Evolutionary conservation across 2,329 filamentous ascomycete genomes (phyloP), one percentile per base, ranked within the genome.

Genomic region (Westerdykella ornata): DNA sequence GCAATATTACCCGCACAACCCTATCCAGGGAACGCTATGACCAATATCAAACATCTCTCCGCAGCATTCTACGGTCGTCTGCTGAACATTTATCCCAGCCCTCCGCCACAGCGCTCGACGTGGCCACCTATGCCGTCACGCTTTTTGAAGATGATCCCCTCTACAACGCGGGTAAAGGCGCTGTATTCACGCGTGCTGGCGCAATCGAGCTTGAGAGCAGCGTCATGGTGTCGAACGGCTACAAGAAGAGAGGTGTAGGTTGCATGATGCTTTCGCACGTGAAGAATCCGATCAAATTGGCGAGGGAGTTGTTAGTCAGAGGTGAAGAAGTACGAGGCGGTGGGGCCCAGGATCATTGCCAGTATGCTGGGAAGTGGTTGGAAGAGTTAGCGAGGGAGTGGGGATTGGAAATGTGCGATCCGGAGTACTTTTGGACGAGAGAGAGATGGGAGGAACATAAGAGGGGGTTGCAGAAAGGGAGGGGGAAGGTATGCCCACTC

Each of bases 161-260:
- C 4, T 94, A 92, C 75, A 95, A 95, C 68, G 81, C 81, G 43
- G 88, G 81, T 6, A 82, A 81, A 54, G 89, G 89, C 39, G 85
- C 88, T 38, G 88, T 94, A 15, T 95, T 94, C 65, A 94, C 87
- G 0, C 79, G 82, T 38, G 81, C 84, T 50, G 89, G 88, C 14
- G 76, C 81, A 47, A 88, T 89, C 62, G 85, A 95, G 68, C 80
- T 94, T 46, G 88, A 95, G 67, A 85, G 86, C 1, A 85, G 81
- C 7, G 78, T 94, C 38, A 94, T 94, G 88, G 84, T 94, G 0
- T 85, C 83, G 2, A 74, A 74, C 19, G 84, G 82, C 0, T 72
- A 73, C 42, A 75, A 79, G 31, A 95, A 94, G 71, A 78, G 86
- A 28, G 87, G 81, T 13, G 84, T 86, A 0, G 86, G 85, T 3